Conservation (phyloP, 192 early-diverging fungal species). For the Phycomyces blakesleeanus region DNA sequence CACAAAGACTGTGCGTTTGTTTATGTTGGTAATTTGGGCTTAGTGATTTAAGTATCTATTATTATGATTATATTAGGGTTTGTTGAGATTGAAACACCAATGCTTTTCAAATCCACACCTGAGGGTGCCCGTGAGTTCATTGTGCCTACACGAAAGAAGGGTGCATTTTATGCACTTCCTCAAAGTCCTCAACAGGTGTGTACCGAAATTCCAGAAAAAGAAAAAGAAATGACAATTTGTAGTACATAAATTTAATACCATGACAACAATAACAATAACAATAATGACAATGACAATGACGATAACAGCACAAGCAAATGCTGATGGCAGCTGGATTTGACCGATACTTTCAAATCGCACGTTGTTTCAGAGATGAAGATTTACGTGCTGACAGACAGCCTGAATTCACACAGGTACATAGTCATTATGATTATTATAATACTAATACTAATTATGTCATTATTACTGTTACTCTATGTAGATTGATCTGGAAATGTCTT, state of each 20-base stretch:
- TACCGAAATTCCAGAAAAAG: not conserved
- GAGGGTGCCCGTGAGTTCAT: constrained; percentile 92
- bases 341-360: constrained; percentile 89
- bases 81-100: constrained; percentile 90
- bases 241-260: too few species aligned
- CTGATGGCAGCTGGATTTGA: constrained; percentile 89
- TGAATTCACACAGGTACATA: constrained; percentile 94
- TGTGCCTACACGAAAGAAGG: constrained; percentile 79
- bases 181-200: constrained; percentile 88
- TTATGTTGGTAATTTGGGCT: too few species aligned
- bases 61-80: constrained; percentile 52
- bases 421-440: too few species aligned
- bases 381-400: constrained; percentile 85
- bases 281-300: too few species aligned
- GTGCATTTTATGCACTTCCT: constrained; percentile 80
- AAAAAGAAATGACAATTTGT: not conserved
- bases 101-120: constrained; percentile 87
- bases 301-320: constrained; percentile 90
- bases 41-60: too few species aligned
- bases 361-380: constrained; percentile 91
- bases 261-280: too few species aligned
- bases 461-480: constrained; percentile 17
- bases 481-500: constrained; percentile 91
- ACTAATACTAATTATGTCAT: not conserved
- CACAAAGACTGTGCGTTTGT: too few species aligned